Base-by-base conservation (phyloP, 139 green algal species). In the Microglena sp. region DNA sequence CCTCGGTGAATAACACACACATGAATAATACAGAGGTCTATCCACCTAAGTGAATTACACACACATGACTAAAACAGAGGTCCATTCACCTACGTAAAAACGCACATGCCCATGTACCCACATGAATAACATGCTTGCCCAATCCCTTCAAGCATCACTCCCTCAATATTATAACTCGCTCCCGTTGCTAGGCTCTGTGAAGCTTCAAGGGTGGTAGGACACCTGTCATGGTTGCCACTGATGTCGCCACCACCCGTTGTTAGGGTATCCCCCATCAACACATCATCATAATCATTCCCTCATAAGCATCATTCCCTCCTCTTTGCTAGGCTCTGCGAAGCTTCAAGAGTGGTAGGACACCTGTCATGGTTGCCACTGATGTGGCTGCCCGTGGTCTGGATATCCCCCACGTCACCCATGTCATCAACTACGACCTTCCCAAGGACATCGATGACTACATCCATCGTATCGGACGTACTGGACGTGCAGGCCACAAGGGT, bases 371-470 rank as follows among this genome's bases (percentile, higher is more conserved):
- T n/a, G 92, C 90, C 22, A 97, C 91, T 24, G 90, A 96, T 69
- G 91, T 96, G 15, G 90, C 90, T 22, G 90, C 90, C 8, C 87
- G 90, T 18, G 90, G 90, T 28, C 81, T 96, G 45, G 94, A 99
- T 84, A 87, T 87, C 40, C 81, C 81, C 2, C 72, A 87, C 45
- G 87, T 87, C 8, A 84, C 73, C 2, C 78, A 84, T 62, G 81
- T 87, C 18, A 87, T 87, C 72, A 88, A 88, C 79, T 88, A 81
- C 60, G 82, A 88, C 66, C 70, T 88, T 56, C 82, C 82, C 6
- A 81, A 83, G 74, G 77, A 85, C 69, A 85, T 85, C 46, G 82
- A 88, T 40, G 82, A 88, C 71, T 88, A 88, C 44, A 79, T 88
- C 45, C 82, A 88, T 68, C 80, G 82, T 53, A 85, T 85, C 35